phyloP scores from a whole-genome alignment of 2,329 filamentous ascomycete species.

The Pseudocercospora fijiensis region DNA sequence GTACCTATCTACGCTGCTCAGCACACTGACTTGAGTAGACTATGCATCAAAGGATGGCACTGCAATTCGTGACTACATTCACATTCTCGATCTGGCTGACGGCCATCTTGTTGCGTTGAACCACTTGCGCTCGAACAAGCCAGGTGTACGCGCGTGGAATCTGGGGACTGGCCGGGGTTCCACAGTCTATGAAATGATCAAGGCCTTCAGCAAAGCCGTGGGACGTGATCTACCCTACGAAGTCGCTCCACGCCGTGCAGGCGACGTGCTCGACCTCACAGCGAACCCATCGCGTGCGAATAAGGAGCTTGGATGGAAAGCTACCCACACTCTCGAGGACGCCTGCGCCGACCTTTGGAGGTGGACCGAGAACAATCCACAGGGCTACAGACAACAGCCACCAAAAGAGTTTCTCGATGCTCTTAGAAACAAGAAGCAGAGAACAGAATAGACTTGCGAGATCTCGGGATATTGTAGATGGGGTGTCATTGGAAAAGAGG shows the following conservation, averaged over 20 bases:
- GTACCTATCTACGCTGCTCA: neutral
- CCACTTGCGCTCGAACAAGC: conserved; percentile 78
- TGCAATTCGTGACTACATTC: conserved; percentile 96
- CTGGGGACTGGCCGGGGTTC: conserved; percentile 90
- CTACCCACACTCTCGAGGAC: conserved; percentile 83
- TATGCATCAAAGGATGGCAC: conserved; percentile 89
- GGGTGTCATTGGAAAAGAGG: neutral
- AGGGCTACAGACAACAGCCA: conserved; percentile 90
- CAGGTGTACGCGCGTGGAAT: conserved; percentile 95
- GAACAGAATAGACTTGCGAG: neutral
- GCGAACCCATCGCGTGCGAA: conserved; percentile 87
- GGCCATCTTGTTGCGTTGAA: conserved; percentile 88
- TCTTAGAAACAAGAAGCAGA: conserved; percentile 36
- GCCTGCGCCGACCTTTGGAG: conserved; percentile 93
- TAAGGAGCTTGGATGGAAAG: conserved; percentile 87
- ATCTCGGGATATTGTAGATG: neutral
- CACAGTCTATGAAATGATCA: conserved; percentile 97
- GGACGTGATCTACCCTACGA: conserved; percentile 84
- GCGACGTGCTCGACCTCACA: conserved; percentile 92
- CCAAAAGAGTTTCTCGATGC: conserved; percentile 73
- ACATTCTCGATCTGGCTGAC: conserved; percentile 83
- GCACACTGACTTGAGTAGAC: conserved; percentile 55
- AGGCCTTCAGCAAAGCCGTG: conserved; percentile 84
- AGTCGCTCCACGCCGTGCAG: conserved; percentile 75
- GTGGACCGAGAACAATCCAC: conserved; percentile 96